Base-by-base conservation (phyloP, 2,329 filamentous ascomycete genomes). In the Fusarium agapanthi region DNA sequence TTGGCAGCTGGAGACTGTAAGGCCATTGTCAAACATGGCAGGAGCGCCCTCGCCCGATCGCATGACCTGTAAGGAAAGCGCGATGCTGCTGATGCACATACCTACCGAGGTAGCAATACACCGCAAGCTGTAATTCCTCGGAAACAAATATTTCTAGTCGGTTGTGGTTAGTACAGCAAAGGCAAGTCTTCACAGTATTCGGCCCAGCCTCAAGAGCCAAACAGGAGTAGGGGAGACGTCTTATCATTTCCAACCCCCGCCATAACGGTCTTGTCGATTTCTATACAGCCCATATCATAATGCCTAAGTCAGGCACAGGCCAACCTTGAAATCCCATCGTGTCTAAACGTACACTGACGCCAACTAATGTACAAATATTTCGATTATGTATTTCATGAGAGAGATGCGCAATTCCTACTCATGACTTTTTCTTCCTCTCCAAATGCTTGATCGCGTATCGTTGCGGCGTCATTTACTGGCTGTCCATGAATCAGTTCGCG, bases 301-400 rank as follows among this genome's bases (percentile, higher is more conserved):
- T 67, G 55, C 69, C 70, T 15, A 56, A 59, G 24, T 16, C 26
- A 66, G 72, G 61, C 65, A 64, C 67, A 67, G 59, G 57, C 66
- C 56, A 45, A 60, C 59, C 32, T 45, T 60, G 54, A 58, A 68
- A 62, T 68, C 51, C 64, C 68, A 47, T 69, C 62, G 41, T 67
- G 57, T 72, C 71, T 78, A 78, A 74, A 74, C 75, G 75, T 78
- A 79, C 78, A 79, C 67, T 65, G 38, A 54, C 55, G 67, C 65
- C 66, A 72, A 71, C 76, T 78, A 78, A 67, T 77, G 69, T 78
- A 78, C 76, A 78, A 65, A 57, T 71, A 64, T 70, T 68, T 76
- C 67, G 51, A 73, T 73, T 73, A 73, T n/a, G 57, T 60, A 44
- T 55, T 56, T 43, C 69, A 73, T 44, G 62, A 35, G 55, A 35